These are phyloP conservation scores for Pleurotus citrinopileatus DNA, from an alignment of 768 basidiomycete genomes.

Conservation along the genomic window DNA sequence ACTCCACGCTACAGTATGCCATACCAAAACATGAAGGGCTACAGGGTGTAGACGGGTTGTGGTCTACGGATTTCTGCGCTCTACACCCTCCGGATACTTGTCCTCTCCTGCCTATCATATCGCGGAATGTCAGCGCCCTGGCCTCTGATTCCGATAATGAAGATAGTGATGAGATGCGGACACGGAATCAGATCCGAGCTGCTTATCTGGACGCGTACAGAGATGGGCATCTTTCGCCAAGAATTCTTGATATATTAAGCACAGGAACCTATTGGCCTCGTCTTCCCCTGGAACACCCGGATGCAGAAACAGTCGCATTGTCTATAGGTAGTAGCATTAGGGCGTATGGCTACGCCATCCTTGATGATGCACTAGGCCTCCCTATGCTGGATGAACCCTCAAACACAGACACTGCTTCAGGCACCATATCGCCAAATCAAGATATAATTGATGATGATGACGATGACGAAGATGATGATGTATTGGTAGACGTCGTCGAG, in stretches of 20 bases:
- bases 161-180: conserved; percentile 17
- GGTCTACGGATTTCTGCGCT: conserved; percentile 57
- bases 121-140: conserved; percentile 36
- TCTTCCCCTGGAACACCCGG: conserved; percentile 77
- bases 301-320: conserved; percentile 61
- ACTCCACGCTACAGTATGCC: conserved; percentile 75
- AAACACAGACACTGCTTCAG: conserved; percentile 13
- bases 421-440: not conserved
- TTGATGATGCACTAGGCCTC: conserved; percentile 68
- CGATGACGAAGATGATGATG: conserved; percentile 49
- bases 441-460: conserved; percentile 20
- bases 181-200: conserved; percentile 36
- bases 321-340: conserved; percentile 64
- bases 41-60: conserved; percentile 37
- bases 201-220: conserved; percentile 66
- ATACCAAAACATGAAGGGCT: conserved; percentile 55
- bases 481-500: conserved; percentile 69
- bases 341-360: conserved; percentile 61
- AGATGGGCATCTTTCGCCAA: conserved; percentile 51
- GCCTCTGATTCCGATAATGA: conserved; percentile 22
- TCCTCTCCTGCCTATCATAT: conserved; percentile 50
- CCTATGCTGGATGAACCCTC: conserved; percentile 31
- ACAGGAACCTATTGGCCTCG: conserved; percentile 69
- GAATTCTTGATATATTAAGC: conserved; percentile 55
- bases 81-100: conserved; percentile 60